Base-by-base conservation (phyloP, 2,329 filamentous ascomycete species). In the Xenoacremonium recifei region DNA sequence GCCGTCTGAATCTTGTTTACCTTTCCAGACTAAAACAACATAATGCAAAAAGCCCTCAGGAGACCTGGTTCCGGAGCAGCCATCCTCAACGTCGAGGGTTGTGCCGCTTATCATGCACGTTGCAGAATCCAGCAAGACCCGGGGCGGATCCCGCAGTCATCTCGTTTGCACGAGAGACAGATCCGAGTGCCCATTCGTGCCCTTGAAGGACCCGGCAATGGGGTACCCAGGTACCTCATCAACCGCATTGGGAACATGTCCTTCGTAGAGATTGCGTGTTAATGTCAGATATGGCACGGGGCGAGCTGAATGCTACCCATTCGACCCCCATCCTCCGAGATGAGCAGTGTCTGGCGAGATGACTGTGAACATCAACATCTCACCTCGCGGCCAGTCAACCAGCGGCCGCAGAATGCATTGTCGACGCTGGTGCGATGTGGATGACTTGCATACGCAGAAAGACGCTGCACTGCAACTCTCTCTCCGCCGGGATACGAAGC, bases 71-170 rank as follows among this genome's bases (percentile, higher is more conserved):
- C n/a, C n/a, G n/a, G n/a, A n/a, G n/a, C n/a, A n/a, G n/a, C 40
- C 40, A 44, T 16, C 33, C 39, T 37, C 37, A 39, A 32, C 39
- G 18, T 35, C 21, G 45, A 37, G 30, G 47, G 50, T 50, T 52
- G 52, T 47, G 54, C 51, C 54, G 56, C 57, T 60, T 56, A 61
- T n/a, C n/a, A n/a, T 62, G 60, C 60, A 58, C 38, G 46, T 48
- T 59, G 43, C 48, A 55, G 37, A 48, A 50, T 52, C 42, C 46
- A 53, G 54, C 34, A 51, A 47, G 47, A 15, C 42, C 48, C 42
- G 43, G 40, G 40, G 44, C 47, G 50, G 45, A 48, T 48, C 47
- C 42, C 47, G 47, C 45, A 45, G 42, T 47, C 40, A 37, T 54
- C 49, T 48, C 44, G 45, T 53, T 55, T 45, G 36, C 43, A 50